Evolutionary conservation across 2,329 filamentous ascomycete genomes (phyloP).

Genomic region (Fusarium anthophilum): DNA sequence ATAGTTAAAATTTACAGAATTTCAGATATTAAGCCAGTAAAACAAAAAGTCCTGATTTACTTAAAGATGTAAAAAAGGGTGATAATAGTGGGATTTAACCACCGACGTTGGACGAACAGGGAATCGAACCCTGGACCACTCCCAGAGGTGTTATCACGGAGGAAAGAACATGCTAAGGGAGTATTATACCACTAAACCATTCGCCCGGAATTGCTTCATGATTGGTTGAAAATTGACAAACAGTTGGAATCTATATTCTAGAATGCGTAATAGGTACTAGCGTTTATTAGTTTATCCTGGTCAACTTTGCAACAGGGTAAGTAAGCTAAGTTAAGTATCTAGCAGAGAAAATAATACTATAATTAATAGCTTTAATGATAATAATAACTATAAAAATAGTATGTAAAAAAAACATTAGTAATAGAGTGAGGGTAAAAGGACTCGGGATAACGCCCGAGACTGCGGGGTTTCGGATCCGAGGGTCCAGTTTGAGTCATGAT

Average conservation of each 20-base stretch:
- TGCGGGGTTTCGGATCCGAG: background rate
- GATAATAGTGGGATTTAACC: slow-evolving; percentile 4
- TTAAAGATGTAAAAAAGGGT: background rate
- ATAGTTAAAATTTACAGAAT: background rate
- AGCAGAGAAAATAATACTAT: accelerated
- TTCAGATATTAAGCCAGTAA: too few relatives aligned
- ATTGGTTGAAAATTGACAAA: accelerated
- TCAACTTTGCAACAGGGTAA: background rate
- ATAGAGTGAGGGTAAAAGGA: background rate
- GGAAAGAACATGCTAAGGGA: slow-evolving; percentile 24
- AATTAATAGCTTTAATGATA: background rate
- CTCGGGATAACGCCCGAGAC: background rate
- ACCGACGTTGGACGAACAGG: slow-evolving; percentile 28
- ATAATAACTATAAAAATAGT: too few relatives aligned
- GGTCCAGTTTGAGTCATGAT: background rate
- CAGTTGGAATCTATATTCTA: accelerated
- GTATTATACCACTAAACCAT: slow-evolving; percentile 39
- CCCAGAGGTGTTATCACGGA: slow-evolving; percentile 2
- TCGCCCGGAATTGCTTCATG: slow-evolving; percentile 4
- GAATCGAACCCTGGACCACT: slow-evolving; percentile 38
- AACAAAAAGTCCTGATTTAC: background rate
- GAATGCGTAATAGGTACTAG: accelerated
- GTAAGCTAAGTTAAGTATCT: accelerated
- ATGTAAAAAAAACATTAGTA: background rate
- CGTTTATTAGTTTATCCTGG: background rate